These are phyloP conservation scores for Syzygium jambos DNA, from an alignment of 345 rosid species.

Conservation along the genomic window DNA sequence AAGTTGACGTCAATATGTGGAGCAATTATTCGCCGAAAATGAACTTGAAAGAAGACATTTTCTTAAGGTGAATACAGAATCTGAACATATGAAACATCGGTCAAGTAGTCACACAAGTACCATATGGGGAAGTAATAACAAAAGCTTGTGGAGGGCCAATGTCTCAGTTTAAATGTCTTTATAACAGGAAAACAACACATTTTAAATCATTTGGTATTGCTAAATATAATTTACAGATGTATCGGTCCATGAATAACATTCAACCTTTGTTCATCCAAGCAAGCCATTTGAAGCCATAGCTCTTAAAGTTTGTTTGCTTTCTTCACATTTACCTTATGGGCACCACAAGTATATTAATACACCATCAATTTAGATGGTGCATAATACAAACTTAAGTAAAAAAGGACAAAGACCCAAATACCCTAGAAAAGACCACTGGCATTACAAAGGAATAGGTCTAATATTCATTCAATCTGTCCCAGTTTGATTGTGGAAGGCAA, in stretches of 20 bases:
- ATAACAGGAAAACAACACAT: neutral
- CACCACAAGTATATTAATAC: neutral
- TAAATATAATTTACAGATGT: neutral
- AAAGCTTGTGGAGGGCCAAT: neutral
- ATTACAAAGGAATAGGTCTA: neutral
- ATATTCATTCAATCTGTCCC: neutral
- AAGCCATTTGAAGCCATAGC: neutral
- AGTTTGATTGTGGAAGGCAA: neutral
- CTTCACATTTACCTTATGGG: neutral
- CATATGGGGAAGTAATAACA: neutral
- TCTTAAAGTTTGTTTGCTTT: neutral
- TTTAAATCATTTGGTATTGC: neutral
- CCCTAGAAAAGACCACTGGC: neutral
- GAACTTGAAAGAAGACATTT: constrained; percentile 49
- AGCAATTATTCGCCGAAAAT: constrained; percentile 89
- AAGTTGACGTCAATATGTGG: constrained; percentile 85
- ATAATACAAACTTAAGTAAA: neutral
- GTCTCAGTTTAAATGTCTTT: neutral
- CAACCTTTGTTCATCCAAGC: neutral
- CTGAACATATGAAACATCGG: neutral
- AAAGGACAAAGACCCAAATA: neutral
- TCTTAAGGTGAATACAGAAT: neutral
- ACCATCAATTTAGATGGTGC: neutral
- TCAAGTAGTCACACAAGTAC: neutral
- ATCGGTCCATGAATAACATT: neutral